phyloP scores from a whole-genome alignment of 2,329 filamentous ascomycete species.

The Pseudocercospora crystallina region DNA sequence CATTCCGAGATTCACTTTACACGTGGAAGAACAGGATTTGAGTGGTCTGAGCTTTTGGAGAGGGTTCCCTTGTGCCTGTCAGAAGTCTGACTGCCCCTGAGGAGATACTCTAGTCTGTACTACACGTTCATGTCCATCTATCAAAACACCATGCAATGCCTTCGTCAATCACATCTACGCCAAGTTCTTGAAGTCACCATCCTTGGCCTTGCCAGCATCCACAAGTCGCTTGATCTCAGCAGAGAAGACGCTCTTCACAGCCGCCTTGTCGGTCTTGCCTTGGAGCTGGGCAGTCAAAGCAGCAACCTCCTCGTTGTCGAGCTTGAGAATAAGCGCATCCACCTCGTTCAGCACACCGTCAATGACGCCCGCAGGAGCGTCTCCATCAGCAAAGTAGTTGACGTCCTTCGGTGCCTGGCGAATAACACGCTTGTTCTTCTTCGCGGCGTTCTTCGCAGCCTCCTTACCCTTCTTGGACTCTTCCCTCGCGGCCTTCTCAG shows the following conservation, averaged over 20 bases:
- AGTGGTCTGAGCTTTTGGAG: not conserved
- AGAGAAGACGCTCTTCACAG: conserved; percentile 82
- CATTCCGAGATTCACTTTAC: not conserved
- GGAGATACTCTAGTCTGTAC: not conserved
- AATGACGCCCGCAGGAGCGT: conserved; percentile 74
- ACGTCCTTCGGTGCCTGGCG: conserved; percentile 93
- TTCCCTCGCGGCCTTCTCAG: conserved; percentile 80
- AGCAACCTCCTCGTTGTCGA: conserved; percentile 88
- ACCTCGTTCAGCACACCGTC: conserved; percentile 82
- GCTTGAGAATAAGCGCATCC: conserved; percentile 81
- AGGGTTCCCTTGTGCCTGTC: not conserved
- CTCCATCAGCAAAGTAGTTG: conserved; percentile 80
- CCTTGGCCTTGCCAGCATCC: conserved; percentile 80
- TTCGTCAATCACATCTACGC: conserved; percentile 17
- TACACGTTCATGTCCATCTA: not conserved
- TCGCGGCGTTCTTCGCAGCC: conserved; percentile 95
- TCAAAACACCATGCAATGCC: conserved; percentile 1
- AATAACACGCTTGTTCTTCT: conserved; percentile 99
- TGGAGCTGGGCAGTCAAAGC: conserved; percentile 77
- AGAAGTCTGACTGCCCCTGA: not conserved
- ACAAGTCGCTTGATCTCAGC: conserved; percentile 77
- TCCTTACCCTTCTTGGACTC: conserved; percentile 95
- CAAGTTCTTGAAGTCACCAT: conserved; percentile 70
- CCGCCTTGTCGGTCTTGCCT: conserved; percentile 71
- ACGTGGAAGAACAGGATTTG: not conserved